A percentile compares a stretch with the other conserved stretches of the same genome.
phyloP scores from a whole-genome alignment of 495 filamentous ascomycete genomes.

The Hypoxylon perforatum region DNA sequence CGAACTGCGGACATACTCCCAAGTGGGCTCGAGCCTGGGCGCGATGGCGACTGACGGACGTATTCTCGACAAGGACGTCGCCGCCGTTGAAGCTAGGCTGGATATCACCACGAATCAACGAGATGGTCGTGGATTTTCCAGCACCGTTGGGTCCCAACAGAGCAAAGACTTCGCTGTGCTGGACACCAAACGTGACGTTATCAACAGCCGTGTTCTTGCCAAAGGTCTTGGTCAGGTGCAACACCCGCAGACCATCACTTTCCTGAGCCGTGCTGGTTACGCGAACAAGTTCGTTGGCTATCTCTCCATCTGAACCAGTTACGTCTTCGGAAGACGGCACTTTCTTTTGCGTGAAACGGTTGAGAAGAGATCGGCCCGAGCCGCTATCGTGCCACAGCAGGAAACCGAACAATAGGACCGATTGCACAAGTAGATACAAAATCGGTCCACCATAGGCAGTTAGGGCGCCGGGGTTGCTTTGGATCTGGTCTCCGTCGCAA shows the following conservation, averaged over 20 bases:
- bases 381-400: conserved; percentile 78
- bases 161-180: conserved; percentile 82
- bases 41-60: conserved; percentile 71
- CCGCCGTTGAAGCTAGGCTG: conserved; percentile 68
- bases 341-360: conserved; percentile 51
- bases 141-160: conserved; percentile 90
- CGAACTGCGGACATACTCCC: conserved; percentile 83
- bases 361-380: conserved; percentile 61
- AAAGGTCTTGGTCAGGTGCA: conserved; percentile 82
- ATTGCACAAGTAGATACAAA: conserved; percentile 74
- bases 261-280: conserved; percentile 54
- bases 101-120: conserved; percentile 84
- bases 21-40: conserved; percentile 74
- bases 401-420: conserved; percentile 67
- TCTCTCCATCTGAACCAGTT: conserved; percentile 57
- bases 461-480: conserved; percentile 75
- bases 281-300: conserved; percentile 57
- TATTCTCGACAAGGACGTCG: conserved; percentile 79
- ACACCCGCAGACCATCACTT: conserved; percentile 73
- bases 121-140: conserved; percentile 87
- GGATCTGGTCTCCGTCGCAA: conserved; percentile 70
- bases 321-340: conserved; percentile 34
- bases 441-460: conserved; percentile 79
- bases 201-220: conserved; percentile 77
- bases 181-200: conserved; percentile 82